Conservation (phyloP, 192 early-diverging fungal genomes). For the Spinellus fusiger region DNA sequence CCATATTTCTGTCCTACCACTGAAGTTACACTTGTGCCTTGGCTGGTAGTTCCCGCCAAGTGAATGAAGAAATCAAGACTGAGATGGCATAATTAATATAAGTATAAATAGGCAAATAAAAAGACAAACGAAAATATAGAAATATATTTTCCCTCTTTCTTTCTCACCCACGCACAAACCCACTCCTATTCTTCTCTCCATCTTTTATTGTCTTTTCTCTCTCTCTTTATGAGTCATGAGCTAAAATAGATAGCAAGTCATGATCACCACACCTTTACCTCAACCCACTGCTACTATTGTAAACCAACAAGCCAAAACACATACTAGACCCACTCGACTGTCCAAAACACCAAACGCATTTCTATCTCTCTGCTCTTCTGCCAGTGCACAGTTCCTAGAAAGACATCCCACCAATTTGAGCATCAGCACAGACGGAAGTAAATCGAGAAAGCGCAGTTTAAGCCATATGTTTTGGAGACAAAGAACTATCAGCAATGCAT, state of each 20-base stretch:
- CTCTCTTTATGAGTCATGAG: not conserved
- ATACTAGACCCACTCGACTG: not conserved
- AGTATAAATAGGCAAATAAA: too few species aligned
- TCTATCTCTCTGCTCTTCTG: not conserved
- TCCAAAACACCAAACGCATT: not conserved
- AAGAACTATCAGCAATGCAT: not conserved
- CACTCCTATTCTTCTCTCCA: too few species aligned
- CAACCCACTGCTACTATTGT: not conserved
- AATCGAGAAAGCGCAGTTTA: not conserved
- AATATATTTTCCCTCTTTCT: not conserved
- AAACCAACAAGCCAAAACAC: not conserved
- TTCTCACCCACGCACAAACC: too few species aligned
- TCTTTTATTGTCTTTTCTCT: not conserved
- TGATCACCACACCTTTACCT: not conserved
- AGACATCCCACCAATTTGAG: not conserved
- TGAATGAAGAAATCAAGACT: not conserved
- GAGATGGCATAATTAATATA: constrained; percentile 1
- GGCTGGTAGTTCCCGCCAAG: too few species aligned
- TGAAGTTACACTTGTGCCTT: too few species aligned
- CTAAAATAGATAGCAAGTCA: not conserved
- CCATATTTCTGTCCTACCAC: too few species aligned
- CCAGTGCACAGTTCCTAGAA: not conserved
- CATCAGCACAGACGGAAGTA: not conserved
- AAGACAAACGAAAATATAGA: not conserved
- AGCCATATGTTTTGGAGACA: not conserved